Conservation (phyloP, 805 yeast species). For the Yamadazyma tumulicola region DNA sequence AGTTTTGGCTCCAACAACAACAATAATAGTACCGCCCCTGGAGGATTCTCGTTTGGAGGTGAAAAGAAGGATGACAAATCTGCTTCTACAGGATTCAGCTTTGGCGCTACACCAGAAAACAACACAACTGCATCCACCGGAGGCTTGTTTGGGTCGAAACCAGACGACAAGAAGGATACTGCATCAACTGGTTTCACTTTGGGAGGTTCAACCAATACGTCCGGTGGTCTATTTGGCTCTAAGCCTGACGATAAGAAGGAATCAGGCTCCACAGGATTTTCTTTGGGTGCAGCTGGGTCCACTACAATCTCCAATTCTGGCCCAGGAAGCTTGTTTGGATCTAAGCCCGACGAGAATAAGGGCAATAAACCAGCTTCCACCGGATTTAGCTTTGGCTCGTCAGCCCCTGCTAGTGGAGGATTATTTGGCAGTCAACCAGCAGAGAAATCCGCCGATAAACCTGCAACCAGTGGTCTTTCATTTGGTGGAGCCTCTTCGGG, state of each 20-base stretch:
- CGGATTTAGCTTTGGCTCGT: constrained; percentile 9
- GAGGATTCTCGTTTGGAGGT: constrained; percentile 15
- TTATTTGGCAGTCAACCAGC: constrained; percentile 7
- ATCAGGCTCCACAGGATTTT: constrained; percentile 16
- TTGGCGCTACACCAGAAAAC: constrained; percentile 16
- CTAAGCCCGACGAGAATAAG: constrained; percentile 16
- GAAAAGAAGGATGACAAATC: constrained; percentile 15
- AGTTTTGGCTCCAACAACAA: constrained; percentile 13
- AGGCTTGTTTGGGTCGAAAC: constrained; percentile 9
- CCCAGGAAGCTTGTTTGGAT: constrained; percentile 18
- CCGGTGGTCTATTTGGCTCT: constrained; percentile 9
- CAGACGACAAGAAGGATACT: constrained; percentile 13
- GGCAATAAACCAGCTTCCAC: constrained; percentile 12
- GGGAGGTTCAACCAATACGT: constrained; percentile 6
- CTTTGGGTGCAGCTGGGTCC: constrained; percentile 22
- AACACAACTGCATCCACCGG: too few relatives aligned
- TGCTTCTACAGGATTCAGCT: constrained; percentile 12
- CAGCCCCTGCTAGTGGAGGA: constrained; percentile 10
- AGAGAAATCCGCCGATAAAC: constrained; percentile 14
- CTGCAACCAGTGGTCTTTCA: constrained; percentile 14
- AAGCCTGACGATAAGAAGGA: constrained; percentile 9
- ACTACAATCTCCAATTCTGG: too few relatives aligned
- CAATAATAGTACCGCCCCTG: constrained; percentile 8
- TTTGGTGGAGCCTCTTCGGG: constrained; percentile 11
- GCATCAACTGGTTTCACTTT: constrained; percentile 14